A percentile compares a stretch with the other conserved stretches of the same genome.
phyloP scores from a whole-genome alignment of 1,284 basidiomycete species.

The Coniferiporia sulphurascens region DNA sequence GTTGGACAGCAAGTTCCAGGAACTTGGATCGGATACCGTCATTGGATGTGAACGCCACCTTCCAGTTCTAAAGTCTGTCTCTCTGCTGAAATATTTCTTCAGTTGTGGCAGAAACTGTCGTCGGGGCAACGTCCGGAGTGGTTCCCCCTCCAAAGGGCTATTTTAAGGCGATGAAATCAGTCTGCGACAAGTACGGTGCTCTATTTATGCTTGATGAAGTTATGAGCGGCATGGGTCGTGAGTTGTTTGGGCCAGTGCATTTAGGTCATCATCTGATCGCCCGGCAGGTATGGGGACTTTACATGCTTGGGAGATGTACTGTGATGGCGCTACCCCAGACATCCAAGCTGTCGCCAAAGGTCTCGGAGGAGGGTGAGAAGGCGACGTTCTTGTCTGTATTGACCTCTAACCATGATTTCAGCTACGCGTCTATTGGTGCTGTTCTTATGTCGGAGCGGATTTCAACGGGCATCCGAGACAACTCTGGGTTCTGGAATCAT shows the following conservation, averaged over 20 bases:
- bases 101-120: constrained; percentile 83
- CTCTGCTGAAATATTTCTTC: neutral
- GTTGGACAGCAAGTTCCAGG: constrained; percentile 78
- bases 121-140: constrained; percentile 78
- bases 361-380: constrained; percentile 72
- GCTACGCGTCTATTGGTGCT: constrained; percentile 81
- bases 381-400: constrained; percentile 10
- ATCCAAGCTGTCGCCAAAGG: constrained; percentile 85
- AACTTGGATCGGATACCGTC: constrained; percentile 76
- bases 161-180: constrained; percentile 77
- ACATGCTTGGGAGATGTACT: constrained; percentile 81
- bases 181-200: constrained; percentile 84
- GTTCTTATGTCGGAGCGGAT: constrained; percentile 70
- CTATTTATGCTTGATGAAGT: constrained; percentile 86
- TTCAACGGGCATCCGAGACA: constrained; percentile 59
- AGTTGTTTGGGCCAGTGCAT: constrained; percentile 26
- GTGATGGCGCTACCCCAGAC: constrained; percentile 72
- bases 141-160: constrained; percentile 75
- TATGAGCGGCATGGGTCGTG: constrained; percentile 84
- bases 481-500: constrained; percentile 72
- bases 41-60: constrained; percentile 57
- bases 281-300: constrained; percentile 71
- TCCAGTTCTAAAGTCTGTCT: neutral
- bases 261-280: neutral
- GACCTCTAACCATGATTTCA: constrained; percentile 26